Base-by-base conservation (phyloP, 345 rosid genomes). In the Murraya paniculata region DNA sequence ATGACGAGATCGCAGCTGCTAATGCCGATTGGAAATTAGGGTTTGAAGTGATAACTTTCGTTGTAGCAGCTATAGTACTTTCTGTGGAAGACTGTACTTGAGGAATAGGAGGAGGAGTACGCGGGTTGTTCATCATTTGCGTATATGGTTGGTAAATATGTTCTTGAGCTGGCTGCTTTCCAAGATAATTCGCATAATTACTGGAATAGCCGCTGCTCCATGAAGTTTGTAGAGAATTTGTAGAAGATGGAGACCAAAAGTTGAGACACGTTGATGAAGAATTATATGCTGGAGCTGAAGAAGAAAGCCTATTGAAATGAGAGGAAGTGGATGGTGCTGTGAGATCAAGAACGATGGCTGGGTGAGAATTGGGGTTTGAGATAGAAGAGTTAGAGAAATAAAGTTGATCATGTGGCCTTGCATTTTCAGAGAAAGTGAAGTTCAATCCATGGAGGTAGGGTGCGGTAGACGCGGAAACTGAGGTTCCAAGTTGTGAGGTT, bases 341-440 rank as follows among this genome's bases (percentile, higher is more conserved):
- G 78, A 88, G 93, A 80, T 92, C 97, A 41, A 92, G 82, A 66
- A 91, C 89, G 77, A 91, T 82, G 9, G 97, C 88, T 1, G 95
- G 94, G 75, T 88, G 90, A 6, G 94, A 77, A 75, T 84, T 82
- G 64, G 83, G 68, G 55, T 89, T 79, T 24, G 93, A 81, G 79
- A 90, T 79, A 53, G 90, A 83, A 56, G 86, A 68, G 84, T 83
- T 76, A 2, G 82, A 79, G 55, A 85, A 76, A 79, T 62, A 72
- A 78, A 79, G 75, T 10, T 64, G 84, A 28, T 80, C 83, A 21
- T 78, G 78, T 22, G 80, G 76, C 14, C 60, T 68, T 35, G 78
- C 65, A 64, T 8, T 77, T 58, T 83, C 72, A 30, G 89, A 53
- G 59, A 76, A 80, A 73, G 68, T 74, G 65, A 78, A 73, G 75